These are phyloP conservation scores for Citrullus amarus DNA, from an alignment of 306 rosid species.

Conservation along the genomic window DNA sequence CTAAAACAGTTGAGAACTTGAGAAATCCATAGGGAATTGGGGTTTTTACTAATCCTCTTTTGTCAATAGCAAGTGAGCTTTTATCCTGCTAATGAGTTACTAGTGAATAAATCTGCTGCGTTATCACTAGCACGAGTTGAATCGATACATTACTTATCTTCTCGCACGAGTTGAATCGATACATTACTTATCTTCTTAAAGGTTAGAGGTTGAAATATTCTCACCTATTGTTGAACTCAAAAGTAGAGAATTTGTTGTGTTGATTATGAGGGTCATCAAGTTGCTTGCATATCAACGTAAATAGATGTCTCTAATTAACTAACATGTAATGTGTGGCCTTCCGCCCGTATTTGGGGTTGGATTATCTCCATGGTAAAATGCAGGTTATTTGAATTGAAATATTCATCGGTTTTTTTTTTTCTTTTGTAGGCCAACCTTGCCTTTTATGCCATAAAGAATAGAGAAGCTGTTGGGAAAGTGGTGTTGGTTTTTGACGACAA, in stretches of 20 bases:
- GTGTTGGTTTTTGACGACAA: constrained; percentile 53
- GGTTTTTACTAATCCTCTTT: background rate
- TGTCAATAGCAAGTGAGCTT: background rate
- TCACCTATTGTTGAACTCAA: background rate
- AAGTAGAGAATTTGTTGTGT: background rate
- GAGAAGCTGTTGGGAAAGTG: constrained; percentile 87
- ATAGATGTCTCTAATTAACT: background rate
- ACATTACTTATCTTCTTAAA: no score
- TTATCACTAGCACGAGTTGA: no score
- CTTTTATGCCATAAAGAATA: constrained; percentile 65
- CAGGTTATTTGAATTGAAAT: background rate
- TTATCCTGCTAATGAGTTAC: background rate
- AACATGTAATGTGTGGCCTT: background rate
- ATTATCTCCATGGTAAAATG: background rate
- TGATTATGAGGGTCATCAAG: background rate
- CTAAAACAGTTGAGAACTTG: background rate
- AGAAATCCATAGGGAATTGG: background rate
- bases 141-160: no score
- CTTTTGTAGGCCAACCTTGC: constrained; percentile 73
- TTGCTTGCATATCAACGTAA: background rate
- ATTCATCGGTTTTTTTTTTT: constrained; percentile 14
- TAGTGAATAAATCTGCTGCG: background rate
- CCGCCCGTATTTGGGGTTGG: background rate
- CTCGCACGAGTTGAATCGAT: no score
- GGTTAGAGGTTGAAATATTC: background rate